These are phyloP conservation scores for Eucalyptus leucophloia DNA, from an alignment of 345 rosid species.

Conservation along the genomic window DNA sequence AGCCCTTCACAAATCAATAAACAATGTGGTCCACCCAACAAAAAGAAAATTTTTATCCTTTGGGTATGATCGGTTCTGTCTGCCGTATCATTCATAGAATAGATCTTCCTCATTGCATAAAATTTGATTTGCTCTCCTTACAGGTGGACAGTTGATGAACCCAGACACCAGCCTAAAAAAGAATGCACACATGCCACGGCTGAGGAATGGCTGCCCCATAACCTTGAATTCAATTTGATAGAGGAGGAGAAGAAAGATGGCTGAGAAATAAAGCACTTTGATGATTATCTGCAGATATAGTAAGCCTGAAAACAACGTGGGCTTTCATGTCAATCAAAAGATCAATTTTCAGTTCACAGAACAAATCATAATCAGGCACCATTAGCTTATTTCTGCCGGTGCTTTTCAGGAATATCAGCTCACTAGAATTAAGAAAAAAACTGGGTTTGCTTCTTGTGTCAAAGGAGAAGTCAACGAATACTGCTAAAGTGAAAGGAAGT, in stretches of 20 bases:
- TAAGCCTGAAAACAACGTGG: background rate
- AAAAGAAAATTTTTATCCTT: background rate
- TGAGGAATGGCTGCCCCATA: constrained; percentile 39
- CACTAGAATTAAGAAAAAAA: background rate
- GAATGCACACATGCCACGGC: constrained; percentile 25
- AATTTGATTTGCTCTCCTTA: background rate
- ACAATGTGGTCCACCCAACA: background rate
- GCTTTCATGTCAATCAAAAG: background rate
- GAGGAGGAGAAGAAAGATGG: background rate
- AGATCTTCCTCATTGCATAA: background rate
- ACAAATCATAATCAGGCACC: background rate
- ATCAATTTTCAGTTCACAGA: background rate
- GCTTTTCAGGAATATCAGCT: background rate
- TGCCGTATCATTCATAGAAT: background rate
- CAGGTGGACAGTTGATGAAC: constrained; percentile 40
- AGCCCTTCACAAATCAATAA: background rate
- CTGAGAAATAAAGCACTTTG: background rate
- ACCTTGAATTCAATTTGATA: constrained; percentile 18
- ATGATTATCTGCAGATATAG: background rate
- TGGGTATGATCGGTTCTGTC: background rate
- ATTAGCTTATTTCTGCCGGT: background rate
- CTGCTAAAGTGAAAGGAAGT: background rate
- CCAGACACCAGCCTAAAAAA: constrained; percentile 20
- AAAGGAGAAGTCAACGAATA: background rate
- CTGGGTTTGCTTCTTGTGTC: background rate